Evolutionary conservation across 2,329 filamentous ascomycete species (phyloP).

Genomic region (Annulohypoxylon truncatum): DNA sequence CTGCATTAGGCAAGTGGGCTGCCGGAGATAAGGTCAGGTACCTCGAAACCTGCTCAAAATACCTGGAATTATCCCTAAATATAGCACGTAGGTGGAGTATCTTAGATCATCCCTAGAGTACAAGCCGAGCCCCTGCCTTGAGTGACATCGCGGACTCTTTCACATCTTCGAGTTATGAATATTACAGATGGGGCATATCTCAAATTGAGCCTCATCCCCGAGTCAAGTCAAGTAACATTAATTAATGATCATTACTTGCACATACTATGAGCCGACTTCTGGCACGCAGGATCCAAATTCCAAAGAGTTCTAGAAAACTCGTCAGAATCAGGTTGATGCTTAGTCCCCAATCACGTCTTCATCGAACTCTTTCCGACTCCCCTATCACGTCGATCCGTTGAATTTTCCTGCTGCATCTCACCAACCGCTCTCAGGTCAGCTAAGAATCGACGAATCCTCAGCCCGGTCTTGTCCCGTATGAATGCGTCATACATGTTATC

Average conservation of each 20-base stretch:
- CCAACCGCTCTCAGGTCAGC: slow-evolving; percentile 66
- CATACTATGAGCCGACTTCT: slow-evolving; percentile 10
- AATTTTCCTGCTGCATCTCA: slow-evolving; percentile 52
- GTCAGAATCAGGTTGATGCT: not conserved
- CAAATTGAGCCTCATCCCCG: not conserved
- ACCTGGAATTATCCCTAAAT: not conserved
- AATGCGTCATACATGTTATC: slow-evolving; percentile 65
- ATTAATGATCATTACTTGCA: slow-evolving; percentile 7
- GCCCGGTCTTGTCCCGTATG: slow-evolving; percentile 63
- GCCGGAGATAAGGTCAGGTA: not conserved
- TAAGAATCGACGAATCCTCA: slow-evolving; percentile 65
- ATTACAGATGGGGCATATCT: not conserved
- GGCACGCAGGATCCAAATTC: not conserved
- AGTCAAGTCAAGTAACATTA: slow-evolving; percentile 9
- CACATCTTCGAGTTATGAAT: not conserved
- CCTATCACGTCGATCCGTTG: slow-evolving; percentile 38
- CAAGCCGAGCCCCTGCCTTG: not conserved
- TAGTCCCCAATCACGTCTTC: slow-evolving; percentile 14
- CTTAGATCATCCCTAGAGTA: not conserved
- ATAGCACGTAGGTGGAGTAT: not conserved
- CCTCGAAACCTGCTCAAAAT: not conserved
- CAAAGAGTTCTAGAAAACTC: not conserved
- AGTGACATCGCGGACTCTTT: not conserved
- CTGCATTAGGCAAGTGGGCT: slow-evolving; percentile 1
- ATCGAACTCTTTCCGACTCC: slow-evolving; percentile 25